A percentile compares a stretch with the other conserved stretches of the same genome.
phyloP scores from a whole-genome alignment of 2,329 filamentous ascomycete species.

The Trichoderma sp. region DNA sequence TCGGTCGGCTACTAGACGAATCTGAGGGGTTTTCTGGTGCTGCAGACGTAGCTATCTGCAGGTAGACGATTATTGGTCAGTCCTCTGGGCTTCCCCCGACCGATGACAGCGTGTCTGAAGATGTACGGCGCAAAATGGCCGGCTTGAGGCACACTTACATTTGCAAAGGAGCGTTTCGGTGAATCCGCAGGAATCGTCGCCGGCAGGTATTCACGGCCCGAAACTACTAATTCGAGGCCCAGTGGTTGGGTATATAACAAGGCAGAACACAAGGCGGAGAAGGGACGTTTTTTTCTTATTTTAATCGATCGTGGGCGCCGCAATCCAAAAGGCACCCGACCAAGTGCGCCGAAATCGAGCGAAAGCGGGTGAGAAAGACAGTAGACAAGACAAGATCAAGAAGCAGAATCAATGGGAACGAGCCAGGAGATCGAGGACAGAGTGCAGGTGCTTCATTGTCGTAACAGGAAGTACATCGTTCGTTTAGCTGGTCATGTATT shows the following conservation, averaged over 20 bases:
- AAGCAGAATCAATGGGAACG: slow-evolving; percentile 57
- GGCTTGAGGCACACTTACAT: slow-evolving; percentile 52
- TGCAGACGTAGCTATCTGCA: slow-evolving; percentile 53
- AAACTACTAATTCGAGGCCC: slow-evolving; percentile 27
- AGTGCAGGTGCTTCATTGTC: slow-evolving; percentile 60
- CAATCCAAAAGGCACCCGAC: slow-evolving; percentile 8
- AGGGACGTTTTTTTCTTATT: slow-evolving; percentile 2
- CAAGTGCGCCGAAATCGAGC: slow-evolving; percentile 16
- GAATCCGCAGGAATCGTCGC: slow-evolving; percentile 51
- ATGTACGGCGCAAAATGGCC: not conserved
- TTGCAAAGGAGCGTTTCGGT: slow-evolving; percentile 72
- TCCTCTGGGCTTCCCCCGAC: slow-evolving; percentile 3
- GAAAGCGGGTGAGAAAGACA: slow-evolving; percentile 31
- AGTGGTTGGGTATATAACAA: slow-evolving; percentile 24
- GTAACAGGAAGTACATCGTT: slow-evolving; percentile 45
- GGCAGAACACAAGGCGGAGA: slow-evolving; percentile 27
- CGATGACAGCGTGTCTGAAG: slow-evolving; percentile 18
- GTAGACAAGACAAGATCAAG: slow-evolving; percentile 49
- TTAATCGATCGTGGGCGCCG: slow-evolving; percentile 9
- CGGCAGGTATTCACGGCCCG: slow-evolving; percentile 33
- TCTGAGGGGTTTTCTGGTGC: slow-evolving; percentile 32
- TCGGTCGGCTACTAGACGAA: slow-evolving; percentile 8
- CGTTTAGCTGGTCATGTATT: slow-evolving; percentile 8
- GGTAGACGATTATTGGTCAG: slow-evolving; percentile 14
- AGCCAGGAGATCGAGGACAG: slow-evolving; percentile 50